These are phyloP conservation scores for Ogataea naganishii DNA, from an alignment of 805 yeast species.

Conservation along the genomic window DNA sequence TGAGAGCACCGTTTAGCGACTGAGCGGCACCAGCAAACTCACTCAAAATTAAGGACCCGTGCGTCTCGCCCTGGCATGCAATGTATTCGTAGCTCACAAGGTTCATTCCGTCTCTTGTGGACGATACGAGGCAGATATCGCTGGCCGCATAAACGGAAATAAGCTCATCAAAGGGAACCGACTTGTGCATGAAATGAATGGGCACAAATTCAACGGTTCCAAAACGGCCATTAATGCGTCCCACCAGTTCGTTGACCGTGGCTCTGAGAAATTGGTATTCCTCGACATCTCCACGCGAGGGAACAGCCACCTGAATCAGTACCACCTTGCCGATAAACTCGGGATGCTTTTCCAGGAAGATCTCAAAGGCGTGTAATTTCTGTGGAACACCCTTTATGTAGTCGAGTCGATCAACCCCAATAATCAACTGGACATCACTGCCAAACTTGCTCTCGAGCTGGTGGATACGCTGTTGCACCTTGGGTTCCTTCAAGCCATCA, in stretches of 20 bases:
- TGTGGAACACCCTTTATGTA: conserved; percentile 98
- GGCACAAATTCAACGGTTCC: conserved; percentile 98
- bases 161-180: conserved; percentile 84
- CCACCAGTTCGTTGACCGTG: conserved; percentile 92
- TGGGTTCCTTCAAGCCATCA: conserved; percentile 58
- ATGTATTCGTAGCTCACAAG: conserved; percentile 93
- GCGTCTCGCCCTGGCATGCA: conserved; percentile 82
- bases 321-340: conserved; percentile 98
- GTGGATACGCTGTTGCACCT: conserved; percentile 58
- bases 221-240: conserved; percentile 90
- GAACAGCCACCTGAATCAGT: conserved; percentile 93
- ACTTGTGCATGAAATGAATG: conserved; percentile 90
- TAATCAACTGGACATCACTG: conserved; percentile 73
- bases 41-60: conserved; percentile 81
- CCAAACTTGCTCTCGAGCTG: conserved; percentile 56
- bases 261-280: conserved; percentile 92
- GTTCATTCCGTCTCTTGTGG: conserved; percentile 98
- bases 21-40: conserved; percentile 99
- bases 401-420: conserved; percentile 94
- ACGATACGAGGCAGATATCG: conserved; percentile 87
- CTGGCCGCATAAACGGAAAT: conserved; percentile 78
- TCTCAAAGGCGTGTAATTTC: conserved; percentile 91
- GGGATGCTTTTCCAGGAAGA: conserved; percentile 85
- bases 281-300: conserved; percentile 96
- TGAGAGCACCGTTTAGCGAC: conserved; percentile 84